A percentile compares a stretch with the other conserved stretches of the same genome.
phyloP scores from a whole-genome alignment of 2,329 filamentous ascomycete genomes.

The Seiridium cupressi region DNA sequence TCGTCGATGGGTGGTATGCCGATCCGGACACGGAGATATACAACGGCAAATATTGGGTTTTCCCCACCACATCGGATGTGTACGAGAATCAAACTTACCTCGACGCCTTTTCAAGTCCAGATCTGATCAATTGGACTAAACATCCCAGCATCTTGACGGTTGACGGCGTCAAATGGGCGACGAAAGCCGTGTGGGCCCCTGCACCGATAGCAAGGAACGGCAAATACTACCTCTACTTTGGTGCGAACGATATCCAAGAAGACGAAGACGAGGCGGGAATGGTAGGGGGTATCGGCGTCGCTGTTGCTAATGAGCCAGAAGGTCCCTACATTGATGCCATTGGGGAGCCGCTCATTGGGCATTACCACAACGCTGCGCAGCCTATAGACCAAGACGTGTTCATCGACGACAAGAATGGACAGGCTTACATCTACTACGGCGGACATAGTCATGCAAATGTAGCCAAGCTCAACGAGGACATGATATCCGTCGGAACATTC shows the following conservation, averaged over 20 bases:
- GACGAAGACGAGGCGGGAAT: slow-evolving; percentile 21
- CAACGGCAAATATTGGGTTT: slow-evolving; percentile 44
- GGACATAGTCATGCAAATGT: slow-evolving; percentile 41
- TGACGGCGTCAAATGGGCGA: slow-evolving; percentile 39
- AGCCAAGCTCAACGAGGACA: slow-evolving; percentile 39
- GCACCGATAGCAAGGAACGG: slow-evolving; percentile 40
- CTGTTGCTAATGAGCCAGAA: slow-evolving; percentile 30
- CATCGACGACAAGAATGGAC: slow-evolving; percentile 34
- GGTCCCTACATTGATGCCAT: slow-evolving; percentile 41
- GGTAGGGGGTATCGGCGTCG: slow-evolving; percentile 41
- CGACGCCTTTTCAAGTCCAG: slow-evolving; percentile 48
- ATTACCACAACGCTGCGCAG: slow-evolving; percentile 44
- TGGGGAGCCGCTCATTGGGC: slow-evolving; percentile 38
- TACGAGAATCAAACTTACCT: slow-evolving; percentile 48
- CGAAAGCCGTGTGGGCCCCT: slow-evolving; percentile 45
- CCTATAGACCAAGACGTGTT: slow-evolving; percentile 46
- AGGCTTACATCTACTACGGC: slow-evolving; percentile 42
- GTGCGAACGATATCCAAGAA: slow-evolving; percentile 44
- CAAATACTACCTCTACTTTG: slow-evolving; percentile 50
- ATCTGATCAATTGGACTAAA: slow-evolving; percentile 48
- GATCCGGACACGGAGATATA: slow-evolving; percentile 49
- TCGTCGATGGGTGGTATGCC: slow-evolving; percentile 48
- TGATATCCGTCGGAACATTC: slow-evolving; percentile 39
- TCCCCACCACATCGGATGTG: slow-evolving; percentile 40
- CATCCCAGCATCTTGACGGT: slow-evolving; percentile 41